Conservation (phyloP, 306 rosid genomes). For the Cicer bijugum region DNA sequence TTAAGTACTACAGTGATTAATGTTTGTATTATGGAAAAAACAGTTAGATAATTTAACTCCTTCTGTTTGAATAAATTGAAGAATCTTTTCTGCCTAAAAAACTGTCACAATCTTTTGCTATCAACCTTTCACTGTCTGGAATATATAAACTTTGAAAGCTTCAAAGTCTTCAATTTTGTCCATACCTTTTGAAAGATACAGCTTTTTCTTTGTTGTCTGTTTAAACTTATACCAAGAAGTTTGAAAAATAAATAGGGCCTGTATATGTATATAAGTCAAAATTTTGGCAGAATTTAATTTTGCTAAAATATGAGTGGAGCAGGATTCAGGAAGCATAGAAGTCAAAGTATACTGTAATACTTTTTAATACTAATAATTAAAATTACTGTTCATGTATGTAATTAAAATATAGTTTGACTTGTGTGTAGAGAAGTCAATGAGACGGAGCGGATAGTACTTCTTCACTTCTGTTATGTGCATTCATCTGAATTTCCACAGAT, state of each 20-base stretch:
- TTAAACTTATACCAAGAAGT: slow-evolving; percentile 25
- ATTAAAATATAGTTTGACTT: background rate
- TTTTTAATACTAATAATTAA: slow-evolving; percentile 18
- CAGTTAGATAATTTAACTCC: slow-evolving; percentile 4
- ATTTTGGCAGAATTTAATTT: background rate
- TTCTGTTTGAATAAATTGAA: slow-evolving; percentile 6
- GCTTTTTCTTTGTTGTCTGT: slow-evolving; percentile 6
- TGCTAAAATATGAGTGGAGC: background rate
- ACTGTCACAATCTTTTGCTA: slow-evolving; percentile 16
- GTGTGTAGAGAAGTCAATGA: background rate
- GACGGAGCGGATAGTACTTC: background rate
- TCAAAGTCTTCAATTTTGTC: slow-evolving; percentile 38
- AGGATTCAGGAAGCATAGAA: slow-evolving; percentile 1
- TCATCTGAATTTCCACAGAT: background rate
- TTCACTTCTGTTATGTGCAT: background rate
- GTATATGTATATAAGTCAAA: slow-evolving; percentile 10
- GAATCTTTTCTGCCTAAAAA: background rate
- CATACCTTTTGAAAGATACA: slow-evolving; percentile 23
- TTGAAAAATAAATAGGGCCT: slow-evolving; percentile 1
- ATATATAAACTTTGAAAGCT: slow-evolving; percentile 6
- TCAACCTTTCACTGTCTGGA: slow-evolving; percentile 42
- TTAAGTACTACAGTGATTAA: background rate
- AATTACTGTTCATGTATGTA: background rate
- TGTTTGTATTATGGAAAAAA: slow-evolving; percentile 12
- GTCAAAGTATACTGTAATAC: slow-evolving; percentile 8